Percentiles rank a stretch among this genome's conserved stretches.
Evolutionary conservation across 106 monocot genomes (phyloP).

Genomic region (Allium fistulosum): DNA sequence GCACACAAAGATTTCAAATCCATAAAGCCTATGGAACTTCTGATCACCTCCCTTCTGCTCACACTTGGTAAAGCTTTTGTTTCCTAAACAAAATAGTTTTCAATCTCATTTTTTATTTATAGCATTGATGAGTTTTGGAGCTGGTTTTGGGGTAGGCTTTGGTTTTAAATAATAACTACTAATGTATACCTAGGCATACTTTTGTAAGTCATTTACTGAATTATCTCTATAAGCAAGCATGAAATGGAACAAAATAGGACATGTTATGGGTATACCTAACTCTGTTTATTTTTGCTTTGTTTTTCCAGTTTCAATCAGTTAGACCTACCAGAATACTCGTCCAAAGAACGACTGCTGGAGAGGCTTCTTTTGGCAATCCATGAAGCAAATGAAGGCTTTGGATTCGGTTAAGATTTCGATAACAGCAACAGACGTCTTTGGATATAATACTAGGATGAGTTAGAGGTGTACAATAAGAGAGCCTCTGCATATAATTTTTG

Average conservation of each 20-base stretch:
- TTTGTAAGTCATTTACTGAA: too few species aligned
- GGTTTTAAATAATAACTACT: too few species aligned
- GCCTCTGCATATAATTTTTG: too few species aligned
- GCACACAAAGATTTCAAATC: slow-evolving; percentile 90
- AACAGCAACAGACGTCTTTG: slow-evolving; percentile 5
- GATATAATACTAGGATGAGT: slow-evolving; percentile 18
- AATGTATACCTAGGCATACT: too few species aligned
- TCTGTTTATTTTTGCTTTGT: not conserved
- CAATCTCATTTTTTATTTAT: too few species aligned
- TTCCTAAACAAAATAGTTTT: not conserved
- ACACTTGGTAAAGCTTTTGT: slow-evolving; percentile 68
- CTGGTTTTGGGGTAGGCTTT: too few species aligned
- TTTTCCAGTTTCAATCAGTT: slow-evolving; percentile 84
- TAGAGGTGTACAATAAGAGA: not conserved
- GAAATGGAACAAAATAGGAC: too few species aligned
- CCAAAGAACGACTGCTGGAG: slow-evolving; percentile 83
- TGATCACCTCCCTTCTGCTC: slow-evolving; percentile 86
- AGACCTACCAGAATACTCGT: slow-evolving; percentile 90
- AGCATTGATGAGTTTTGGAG: too few species aligned
- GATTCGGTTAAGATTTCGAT: slow-evolving; percentile 49
- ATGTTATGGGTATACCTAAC: not conserved
- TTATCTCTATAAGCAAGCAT: too few species aligned
- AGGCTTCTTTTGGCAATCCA: slow-evolving; percentile 86
- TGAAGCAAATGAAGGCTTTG: slow-evolving; percentile 93
- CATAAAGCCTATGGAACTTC: slow-evolving; percentile 97